phyloP scores from a whole-genome alignment of 2,329 filamentous ascomycete genomes.

The Neofusicoccum parvum region DNA sequence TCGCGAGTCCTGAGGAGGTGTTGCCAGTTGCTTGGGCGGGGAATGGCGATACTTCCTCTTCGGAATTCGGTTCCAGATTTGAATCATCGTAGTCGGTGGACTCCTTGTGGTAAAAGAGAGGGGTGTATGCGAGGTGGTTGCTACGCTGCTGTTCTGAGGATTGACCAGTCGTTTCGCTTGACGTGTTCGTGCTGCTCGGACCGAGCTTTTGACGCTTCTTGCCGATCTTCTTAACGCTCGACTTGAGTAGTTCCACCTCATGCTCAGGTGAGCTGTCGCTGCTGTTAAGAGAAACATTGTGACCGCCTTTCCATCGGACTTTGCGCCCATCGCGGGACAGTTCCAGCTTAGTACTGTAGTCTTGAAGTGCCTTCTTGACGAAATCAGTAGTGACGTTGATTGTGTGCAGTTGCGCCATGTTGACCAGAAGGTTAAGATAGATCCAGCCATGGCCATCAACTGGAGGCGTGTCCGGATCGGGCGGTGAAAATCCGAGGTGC shows the following conservation, averaged over 20 bases:
- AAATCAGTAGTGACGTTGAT: slow-evolving; percentile 80
- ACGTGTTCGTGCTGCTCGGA: slow-evolving; percentile 26
- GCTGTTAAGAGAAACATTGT: slow-evolving; percentile 64
- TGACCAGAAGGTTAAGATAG: slow-evolving; percentile 77
- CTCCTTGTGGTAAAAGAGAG: slow-evolving; percentile 51
- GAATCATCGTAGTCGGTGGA: slow-evolving; percentile 33
- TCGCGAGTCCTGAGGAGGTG: slow-evolving; percentile 45
- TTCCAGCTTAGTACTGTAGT: slow-evolving; percentile 75
- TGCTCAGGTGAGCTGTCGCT: slow-evolving; percentile 58
- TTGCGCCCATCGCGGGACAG: slow-evolving; percentile 76
- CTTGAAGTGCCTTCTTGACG: slow-evolving; percentile 69
- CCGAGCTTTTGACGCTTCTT: slow-evolving; percentile 31
- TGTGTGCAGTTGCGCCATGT: slow-evolving; percentile 82
- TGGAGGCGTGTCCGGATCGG: slow-evolving; percentile 41
- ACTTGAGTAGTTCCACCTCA: not conserved
- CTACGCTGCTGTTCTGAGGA: slow-evolving; percentile 10
- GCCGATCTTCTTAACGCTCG: not conserved
- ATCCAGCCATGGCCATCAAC: slow-evolving; percentile 75
- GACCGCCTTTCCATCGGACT: slow-evolving; percentile 75
- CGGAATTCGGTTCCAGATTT: not conserved
- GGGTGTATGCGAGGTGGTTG: slow-evolving; percentile 47
- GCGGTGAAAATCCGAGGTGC: slow-evolving; percentile 69
- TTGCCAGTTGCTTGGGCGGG: slow-evolving; percentile 33
- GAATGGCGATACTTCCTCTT: slow-evolving; percentile 38
- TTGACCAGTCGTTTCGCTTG: slow-evolving; percentile 26